A percentile compares a stretch with the other conserved stretches of the same genome.
Conservation (phyloP, 2,329 filamentous ascomycete species). For the Ophiocordyceps robertsii region DNA sequence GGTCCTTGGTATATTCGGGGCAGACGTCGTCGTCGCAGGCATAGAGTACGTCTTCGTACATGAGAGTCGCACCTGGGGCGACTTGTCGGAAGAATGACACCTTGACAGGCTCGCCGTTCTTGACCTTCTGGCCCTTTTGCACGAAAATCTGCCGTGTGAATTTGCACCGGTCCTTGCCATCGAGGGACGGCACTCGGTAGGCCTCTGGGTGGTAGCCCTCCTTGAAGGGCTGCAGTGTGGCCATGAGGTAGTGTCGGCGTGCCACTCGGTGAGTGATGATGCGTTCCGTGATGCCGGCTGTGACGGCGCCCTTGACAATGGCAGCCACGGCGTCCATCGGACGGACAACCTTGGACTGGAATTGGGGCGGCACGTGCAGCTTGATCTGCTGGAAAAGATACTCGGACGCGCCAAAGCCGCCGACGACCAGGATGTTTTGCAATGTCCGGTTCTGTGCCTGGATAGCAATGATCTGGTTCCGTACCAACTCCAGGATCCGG, state of each 20-base stretch:
- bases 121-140: slow-evolving; percentile 95
- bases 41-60: slow-evolving; percentile 98
- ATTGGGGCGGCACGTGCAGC: slow-evolving; percentile 93
- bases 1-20: slow-evolving; percentile 98
- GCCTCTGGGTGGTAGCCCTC: slow-evolving; percentile 97
- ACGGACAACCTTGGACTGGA: slow-evolving; percentile 94
- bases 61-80: slow-evolving; percentile 87
- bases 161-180: slow-evolving; percentile 97
- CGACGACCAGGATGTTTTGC: slow-evolving; percentile 93
- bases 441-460: slow-evolving; percentile 90
- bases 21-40: slow-evolving; percentile 97
- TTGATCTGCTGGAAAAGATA: slow-evolving; percentile 99
- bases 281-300: slow-evolving; percentile 91
- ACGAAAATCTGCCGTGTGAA: slow-evolving; percentile 98
- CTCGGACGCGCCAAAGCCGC: slow-evolving; percentile 95
- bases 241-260: slow-evolving; percentile 97
- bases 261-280: slow-evolving; percentile 95
- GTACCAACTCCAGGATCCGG: slow-evolving; percentile 85
- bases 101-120: slow-evolving; percentile 98
- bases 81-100: slow-evolving; percentile 98
- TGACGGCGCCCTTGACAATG: slow-evolving; percentile 96
- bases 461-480: slow-evolving; percentile 98
- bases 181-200: slow-evolving; percentile 89
- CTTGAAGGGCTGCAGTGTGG: slow-evolving; percentile 95
- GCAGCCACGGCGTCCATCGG: slow-evolving; percentile 98